Conservation (phyloP, 148 eudicot genomes). For the Silene latifolia region DNA sequence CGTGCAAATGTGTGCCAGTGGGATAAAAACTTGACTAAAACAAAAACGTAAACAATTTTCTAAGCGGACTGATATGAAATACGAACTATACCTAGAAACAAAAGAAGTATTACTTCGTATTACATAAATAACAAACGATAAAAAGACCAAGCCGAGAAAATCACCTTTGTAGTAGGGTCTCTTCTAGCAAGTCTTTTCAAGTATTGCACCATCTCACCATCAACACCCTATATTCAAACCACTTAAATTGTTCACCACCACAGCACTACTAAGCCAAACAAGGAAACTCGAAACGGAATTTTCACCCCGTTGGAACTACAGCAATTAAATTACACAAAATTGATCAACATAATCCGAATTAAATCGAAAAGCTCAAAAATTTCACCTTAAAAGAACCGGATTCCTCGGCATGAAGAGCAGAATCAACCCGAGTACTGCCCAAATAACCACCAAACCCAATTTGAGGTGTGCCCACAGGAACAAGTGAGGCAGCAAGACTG, state of each 20-base stretch:
- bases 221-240: constrained; percentile 58
- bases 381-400: constrained; percentile 47
- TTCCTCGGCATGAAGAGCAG: constrained; percentile 48
- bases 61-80: not conserved
- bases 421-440: constrained; percentile 70
- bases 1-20: not conserved
- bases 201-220: constrained; percentile 78
- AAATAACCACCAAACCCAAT: constrained; percentile 93
- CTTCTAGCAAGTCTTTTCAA: constrained; percentile 87
- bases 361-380: not conserved
- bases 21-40: not conserved
- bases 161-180: constrained; percentile 89
- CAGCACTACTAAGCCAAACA: not conserved
- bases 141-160: not conserved
- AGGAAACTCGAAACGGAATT: not conserved
- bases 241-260: constrained; percentile 12
- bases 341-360: not conserved
- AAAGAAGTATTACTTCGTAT: no score
- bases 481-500: constrained; percentile 82
- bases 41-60: not conserved
- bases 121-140: not conserved
- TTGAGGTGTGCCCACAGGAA: constrained; percentile 58
- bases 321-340: constrained; percentile 2
- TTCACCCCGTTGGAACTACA: not conserved
- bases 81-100: not conserved